Evolutionary conservation across 2,329 filamentous ascomycete species (phyloP), one percentile per base, ranked within the genome.

Genomic region (Penicillium sp.): DNA sequence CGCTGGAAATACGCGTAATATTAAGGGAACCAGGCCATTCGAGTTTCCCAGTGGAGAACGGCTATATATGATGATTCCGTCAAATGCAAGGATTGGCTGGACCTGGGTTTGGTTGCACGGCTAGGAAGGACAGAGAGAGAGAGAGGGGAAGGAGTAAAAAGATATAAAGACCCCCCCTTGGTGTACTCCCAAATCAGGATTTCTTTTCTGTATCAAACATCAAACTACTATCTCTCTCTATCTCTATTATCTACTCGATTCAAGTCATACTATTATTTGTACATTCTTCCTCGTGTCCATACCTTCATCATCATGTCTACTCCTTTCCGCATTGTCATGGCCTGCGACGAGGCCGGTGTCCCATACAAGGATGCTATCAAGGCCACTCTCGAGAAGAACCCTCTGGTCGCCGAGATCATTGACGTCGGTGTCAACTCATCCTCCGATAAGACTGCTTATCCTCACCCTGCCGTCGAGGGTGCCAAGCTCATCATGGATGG

Each of bases 331-430:
- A 84, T 88, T 66, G 85, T 82, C 67, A 80, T 88, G 66, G 85
- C 84, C 73, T 81, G 81, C 72, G 85, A 88, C 72, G 88, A 91
- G 66, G 90, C 90, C 58, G 91, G 91, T 70, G 82, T 89, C 68
- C 78, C 77, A 65, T 94, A 94, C 84, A 94, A 93, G 76, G 84
- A 87, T 71, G 84, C 85, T 65, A 87, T 95, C 78, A 90, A 90
- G 71, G 79, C 81, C 51, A 87, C 91, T 69, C 84, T 95, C 59
- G 81, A 87, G 63, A 79, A 83, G 47, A 84, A 89, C 75, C 76
- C 83, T 3, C 84, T 86, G 60, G 89, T 95, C 62, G 76, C 80
- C 55, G 81, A 83, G 60, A 81, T 94, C 62, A 81, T 84, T 60
- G 91, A 95, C 69, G 89, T 94, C 49, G 91, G 91, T 65, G 87